Conservation (phyloP, 768 basidiomycete species). For the Naematelia aurantialba region DNA sequence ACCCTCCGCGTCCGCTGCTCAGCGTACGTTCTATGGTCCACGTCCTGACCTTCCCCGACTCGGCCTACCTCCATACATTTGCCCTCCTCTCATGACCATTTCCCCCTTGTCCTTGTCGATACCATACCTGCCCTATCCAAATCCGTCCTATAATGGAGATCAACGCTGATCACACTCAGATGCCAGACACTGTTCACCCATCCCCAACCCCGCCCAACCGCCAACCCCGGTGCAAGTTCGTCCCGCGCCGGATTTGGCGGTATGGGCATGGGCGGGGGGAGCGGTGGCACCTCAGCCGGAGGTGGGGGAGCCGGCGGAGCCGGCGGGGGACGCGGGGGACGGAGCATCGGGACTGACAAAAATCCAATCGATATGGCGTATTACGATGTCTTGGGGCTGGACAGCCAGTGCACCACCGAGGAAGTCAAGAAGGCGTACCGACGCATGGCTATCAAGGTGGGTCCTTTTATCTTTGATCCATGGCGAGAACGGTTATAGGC, state of each 20-base stretch:
- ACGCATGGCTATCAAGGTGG: constrained; percentile 47
- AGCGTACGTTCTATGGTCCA: constrained; percentile 18
- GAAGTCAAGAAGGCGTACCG: constrained; percentile 51
- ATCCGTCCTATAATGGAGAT: no score
- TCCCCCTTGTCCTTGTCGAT: neutral
- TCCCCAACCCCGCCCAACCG: constrained; percentile 40
- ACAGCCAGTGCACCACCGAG: constrained; percentile 43
- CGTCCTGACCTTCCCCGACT: neutral
- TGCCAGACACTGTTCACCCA: constrained; percentile 43
- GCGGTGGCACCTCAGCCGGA: no score
- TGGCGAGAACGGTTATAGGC: neutral
- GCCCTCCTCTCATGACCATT: neutral
- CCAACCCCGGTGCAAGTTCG: constrained; percentile 12
- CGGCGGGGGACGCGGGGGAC: constrained; percentile 7
- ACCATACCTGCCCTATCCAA: no score
- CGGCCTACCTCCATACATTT: neutral
- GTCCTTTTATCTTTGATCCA: constrained; percentile 6
- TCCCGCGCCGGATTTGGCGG: constrained; percentile 5
- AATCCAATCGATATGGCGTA: constrained; percentile 49
- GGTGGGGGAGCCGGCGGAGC: constrained; percentile 7
- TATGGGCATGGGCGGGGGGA: no score
- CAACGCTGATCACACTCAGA: constrained; percentile 19
- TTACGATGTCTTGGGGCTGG: constrained; percentile 47
- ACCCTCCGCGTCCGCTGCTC: constrained; percentile 43
- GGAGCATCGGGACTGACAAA: constrained; percentile 43